Base-by-base conservation (phyloP, 1,284 basidiomycete genomes). In the Mycosarcoma mackinlayi region DNA sequence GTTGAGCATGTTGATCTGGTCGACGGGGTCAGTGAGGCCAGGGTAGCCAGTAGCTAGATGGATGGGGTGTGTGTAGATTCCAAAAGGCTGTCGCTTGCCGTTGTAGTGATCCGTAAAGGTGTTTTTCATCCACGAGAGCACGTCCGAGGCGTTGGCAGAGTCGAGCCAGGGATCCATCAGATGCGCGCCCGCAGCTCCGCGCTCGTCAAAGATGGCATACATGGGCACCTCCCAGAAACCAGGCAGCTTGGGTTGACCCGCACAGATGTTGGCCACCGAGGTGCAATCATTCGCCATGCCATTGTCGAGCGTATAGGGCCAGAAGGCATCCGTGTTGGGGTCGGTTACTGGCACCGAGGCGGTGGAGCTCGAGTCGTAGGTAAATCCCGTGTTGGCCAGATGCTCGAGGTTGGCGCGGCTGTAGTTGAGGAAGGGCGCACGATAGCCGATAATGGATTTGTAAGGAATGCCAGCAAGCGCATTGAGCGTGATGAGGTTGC, bases 141-240 rank as follows among this genome's bases (percentile, higher is more conserved):
- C 91, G 21, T 71, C 69, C 30, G 56, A 47, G 2, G 65, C 38
- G 38, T 73, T 64, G 48, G 33, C n/a, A 30, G 49, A n/a, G 56
- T 85, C 89, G 33, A 92, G 84, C 89, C 90, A 92, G 52, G 90
- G 90, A 81, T 92, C 91, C 91, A 92, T 92, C 70, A 91, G 85
- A 84, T 91, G 68, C 27, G 65, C 62, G 45, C 65, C 69, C 8
- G 64, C 69, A 31, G 64, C 71, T 33, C 70, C 66, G 18, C 47
- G 67, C 31, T 63, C 47, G 66, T 76, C 74, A 45, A 67, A 72
- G 52, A 73, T 72, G 19, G 65, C 50, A 51, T 75, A 78, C 69
- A 76, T 78, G 28, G 70, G 70, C 25, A 77, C 70, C 44, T 79
- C 76, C 77, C 77, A 79, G 41, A 81, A 87, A 3, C 91, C 91